phyloP scores from a whole-genome alignment of 2,329 filamentous ascomycete species.

The Waltergamsia citrina region DNA sequence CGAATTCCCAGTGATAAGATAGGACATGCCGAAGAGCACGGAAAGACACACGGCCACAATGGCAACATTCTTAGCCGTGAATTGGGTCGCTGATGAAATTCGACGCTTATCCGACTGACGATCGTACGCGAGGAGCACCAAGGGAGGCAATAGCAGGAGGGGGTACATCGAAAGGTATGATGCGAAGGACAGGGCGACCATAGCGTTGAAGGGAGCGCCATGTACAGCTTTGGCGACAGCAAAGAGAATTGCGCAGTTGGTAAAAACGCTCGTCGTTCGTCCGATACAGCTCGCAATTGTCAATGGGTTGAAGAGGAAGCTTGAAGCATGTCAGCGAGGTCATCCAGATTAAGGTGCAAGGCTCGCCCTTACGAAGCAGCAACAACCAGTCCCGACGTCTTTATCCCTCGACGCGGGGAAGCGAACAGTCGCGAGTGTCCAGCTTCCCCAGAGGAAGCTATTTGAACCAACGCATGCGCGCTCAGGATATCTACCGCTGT shows the following conservation, averaged over 20 bases:
- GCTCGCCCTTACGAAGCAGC: slow-evolving; percentile 57
- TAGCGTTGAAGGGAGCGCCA: slow-evolving; percentile 64
- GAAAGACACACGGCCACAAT: slow-evolving; percentile 46
- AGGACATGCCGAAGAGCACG: slow-evolving; percentile 62
- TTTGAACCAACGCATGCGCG: slow-evolving; percentile 67
- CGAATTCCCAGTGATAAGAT: slow-evolving; percentile 61
- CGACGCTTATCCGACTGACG: slow-evolving; percentile 30
- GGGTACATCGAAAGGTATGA: slow-evolving; percentile 92
- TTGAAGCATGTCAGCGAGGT: slow-evolving; percentile 20
- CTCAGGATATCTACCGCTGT: slow-evolving; percentile 72
- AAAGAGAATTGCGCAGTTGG: slow-evolving; percentile 77
- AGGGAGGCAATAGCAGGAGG: slow-evolving; percentile 72
- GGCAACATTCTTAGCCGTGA: slow-evolving; percentile 42
- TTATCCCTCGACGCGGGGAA: slow-evolving; percentile 67
- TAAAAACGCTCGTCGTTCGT: slow-evolving; percentile 81
- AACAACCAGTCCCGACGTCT: slow-evolving; percentile 66
- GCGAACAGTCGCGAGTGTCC: slow-evolving; percentile 64
- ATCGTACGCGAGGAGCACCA: slow-evolving; percentile 75
- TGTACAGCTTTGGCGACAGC: slow-evolving; percentile 72
- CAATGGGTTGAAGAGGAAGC: slow-evolving; percentile 91
- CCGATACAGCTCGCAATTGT: slow-evolving; percentile 86
- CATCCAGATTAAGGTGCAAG: not conserved
- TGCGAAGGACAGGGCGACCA: slow-evolving; percentile 79
- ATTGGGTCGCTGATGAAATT: slow-evolving; percentile 29
- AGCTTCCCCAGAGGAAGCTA: slow-evolving; percentile 75